A percentile compares a stretch with the other conserved stretches of the same genome.
These are phyloP conservation scores for Whalleya microplaca DNA, from an alignment of 2,329 filamentous ascomycete species.

Conservation along the genomic window DNA sequence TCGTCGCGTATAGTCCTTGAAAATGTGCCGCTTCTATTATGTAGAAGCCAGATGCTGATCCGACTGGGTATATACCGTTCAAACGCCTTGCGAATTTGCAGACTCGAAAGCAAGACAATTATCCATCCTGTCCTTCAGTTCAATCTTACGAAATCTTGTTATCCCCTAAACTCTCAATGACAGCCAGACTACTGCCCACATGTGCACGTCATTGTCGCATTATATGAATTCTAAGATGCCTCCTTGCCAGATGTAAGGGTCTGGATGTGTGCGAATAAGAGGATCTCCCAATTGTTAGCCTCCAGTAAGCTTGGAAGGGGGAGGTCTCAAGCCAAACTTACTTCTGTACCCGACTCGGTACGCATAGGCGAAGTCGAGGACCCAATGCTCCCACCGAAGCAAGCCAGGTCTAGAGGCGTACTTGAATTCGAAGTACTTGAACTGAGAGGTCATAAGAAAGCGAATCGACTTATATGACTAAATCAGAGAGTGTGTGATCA, in stretches of 20 bases:
- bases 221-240: slow-evolving; percentile 34
- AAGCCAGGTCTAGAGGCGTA: slow-evolving; percentile 27
- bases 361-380: slow-evolving; percentile 33
- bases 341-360: slow-evolving; percentile 32
- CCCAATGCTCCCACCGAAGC: slow-evolving; percentile 35
- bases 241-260: slow-evolving; percentile 36
- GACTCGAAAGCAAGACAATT: not conserved
- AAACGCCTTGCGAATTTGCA: slow-evolving; percentile 15
- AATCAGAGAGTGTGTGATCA: not conserved
- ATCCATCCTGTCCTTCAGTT: not conserved
- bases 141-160: not conserved
- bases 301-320: not conserved
- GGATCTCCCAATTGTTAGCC: slow-evolving; percentile 30
- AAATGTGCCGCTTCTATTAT: no score
- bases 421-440: slow-evolving; percentile 32
- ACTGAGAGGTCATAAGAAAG: slow-evolving; percentile 18
- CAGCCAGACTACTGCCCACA: not conserved
- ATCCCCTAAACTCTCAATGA: not conserved
- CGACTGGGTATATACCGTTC: slow-evolving; percentile 22
- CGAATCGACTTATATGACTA: not conserved
- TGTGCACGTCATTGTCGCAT: not conserved
- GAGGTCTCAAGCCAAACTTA: slow-evolving; percentile 19
- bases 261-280: slow-evolving; percentile 33
- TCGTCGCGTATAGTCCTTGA: no score
- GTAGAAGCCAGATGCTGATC: slow-evolving; percentile 9